Evolutionary conservation across 2,329 filamentous ascomycete genomes (phyloP).

Genomic region (Apiospora malaysiana): DNA sequence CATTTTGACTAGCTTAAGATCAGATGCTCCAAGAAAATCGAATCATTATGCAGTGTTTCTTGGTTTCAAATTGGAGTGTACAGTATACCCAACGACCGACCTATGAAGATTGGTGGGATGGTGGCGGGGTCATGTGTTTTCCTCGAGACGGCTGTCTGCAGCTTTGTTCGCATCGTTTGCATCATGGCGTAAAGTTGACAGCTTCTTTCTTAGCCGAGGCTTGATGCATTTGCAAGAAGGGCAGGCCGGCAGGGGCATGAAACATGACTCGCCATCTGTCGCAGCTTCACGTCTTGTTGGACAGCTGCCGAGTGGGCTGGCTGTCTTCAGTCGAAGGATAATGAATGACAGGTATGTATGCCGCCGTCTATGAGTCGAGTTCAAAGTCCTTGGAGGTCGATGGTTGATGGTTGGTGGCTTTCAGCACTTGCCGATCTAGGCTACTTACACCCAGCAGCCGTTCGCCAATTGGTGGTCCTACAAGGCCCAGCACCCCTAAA

Average conservation of each 20-base stretch:
- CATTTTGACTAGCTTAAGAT: neutral
- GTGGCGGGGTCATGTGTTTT: no score
- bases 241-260: neutral
- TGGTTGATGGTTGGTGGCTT: no score
- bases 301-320: neutral
- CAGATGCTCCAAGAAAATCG: neutral
- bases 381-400: no score
- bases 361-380: neutral
- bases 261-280: constrained; percentile 1
- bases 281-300: neutral
- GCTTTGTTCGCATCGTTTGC: neutral
- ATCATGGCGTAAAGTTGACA: neutral
- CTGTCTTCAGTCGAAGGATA: neutral
- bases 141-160: neutral
- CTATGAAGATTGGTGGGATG: neutral
- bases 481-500: no score
- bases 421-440: neutral
- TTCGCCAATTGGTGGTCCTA: neutral
- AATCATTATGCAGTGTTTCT: neutral
- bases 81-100: neutral
- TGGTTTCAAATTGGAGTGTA: neutral
- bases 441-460: neutral
- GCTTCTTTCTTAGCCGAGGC: neutral
- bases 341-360: no score
- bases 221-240: neutral